Conservation (phyloP, 2,329 filamentous ascomycete species). For the Sclerotinia sclerotiorum region DNA sequence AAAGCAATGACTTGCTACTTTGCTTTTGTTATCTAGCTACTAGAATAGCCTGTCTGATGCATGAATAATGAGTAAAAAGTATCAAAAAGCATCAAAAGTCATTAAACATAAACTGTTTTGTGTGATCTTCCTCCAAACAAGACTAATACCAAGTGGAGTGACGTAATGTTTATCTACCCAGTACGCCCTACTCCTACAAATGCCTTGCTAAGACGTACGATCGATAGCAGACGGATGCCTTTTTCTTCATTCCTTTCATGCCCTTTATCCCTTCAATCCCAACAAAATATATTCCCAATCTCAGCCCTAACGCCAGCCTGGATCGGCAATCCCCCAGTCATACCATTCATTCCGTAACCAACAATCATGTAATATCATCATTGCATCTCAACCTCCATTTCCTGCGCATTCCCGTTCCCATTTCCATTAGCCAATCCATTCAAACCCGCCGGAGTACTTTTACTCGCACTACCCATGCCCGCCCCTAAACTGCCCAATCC, state of each 20-base stretch:
- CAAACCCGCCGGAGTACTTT: conserved; percentile 32
- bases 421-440: conserved; percentile 12
- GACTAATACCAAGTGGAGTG: conserved; percentile 2
- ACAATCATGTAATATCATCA: conserved; percentile 33
- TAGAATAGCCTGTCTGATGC: conserved; percentile 31
- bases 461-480: conserved; percentile 34
- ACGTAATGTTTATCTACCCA: conserved; percentile 21
- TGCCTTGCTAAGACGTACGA: conserved; percentile 26
- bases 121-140: background rate
- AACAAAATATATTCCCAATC: background rate
- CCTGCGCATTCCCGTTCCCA: conserved; percentile 29
- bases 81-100: conserved; percentile 7
- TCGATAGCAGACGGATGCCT: background rate
- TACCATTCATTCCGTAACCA: conserved; percentile 2
- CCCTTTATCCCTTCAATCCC: background rate
- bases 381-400: conserved; percentile 53
- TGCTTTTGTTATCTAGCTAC: conserved; percentile 3
- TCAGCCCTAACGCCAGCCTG: conserved; percentile 10
- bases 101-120: background rate
- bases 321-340: conserved; percentile 12
- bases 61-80: conserved; percentile 27
- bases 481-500: conserved; percentile 8
- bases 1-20: conserved; percentile 6
- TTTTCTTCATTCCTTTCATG: background rate
- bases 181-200: conserved; percentile 32